Percentiles rank a stretch among this genome's conserved stretches.
phyloP scores from a whole-genome alignment of 495 filamentous ascomycete species.

The Penicillium antarcticum region DNA sequence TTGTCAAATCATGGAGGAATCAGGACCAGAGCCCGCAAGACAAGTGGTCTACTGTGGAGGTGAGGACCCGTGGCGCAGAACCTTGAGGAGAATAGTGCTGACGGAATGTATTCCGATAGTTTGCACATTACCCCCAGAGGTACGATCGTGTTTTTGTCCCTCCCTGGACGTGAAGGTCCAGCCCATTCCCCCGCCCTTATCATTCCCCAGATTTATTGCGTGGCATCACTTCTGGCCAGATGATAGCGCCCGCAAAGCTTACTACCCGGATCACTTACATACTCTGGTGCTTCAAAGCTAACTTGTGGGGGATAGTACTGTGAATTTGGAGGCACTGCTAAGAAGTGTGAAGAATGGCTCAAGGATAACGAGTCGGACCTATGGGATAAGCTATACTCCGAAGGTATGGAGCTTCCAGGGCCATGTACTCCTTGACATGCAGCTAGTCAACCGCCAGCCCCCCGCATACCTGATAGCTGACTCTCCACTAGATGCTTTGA shows the following conservation, averaged over 20 bases:
- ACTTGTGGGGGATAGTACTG: constrained; percentile 67
- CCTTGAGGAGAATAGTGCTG: constrained; percentile 10
- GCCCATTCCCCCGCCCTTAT: constrained; percentile 2
- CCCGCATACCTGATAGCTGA: neutral
- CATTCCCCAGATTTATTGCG: neutral
- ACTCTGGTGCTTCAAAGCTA: neutral
- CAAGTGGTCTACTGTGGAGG: constrained; percentile 79
- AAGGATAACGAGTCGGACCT: constrained; percentile 67
- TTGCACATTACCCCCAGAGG: constrained; percentile 91
- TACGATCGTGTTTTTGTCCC: constrained; percentile 41
- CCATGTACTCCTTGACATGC: neutral
- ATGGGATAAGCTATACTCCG: constrained; percentile 77
- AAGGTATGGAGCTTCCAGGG: constrained; percentile 50
- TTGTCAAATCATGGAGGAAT: constrained; percentile 38
- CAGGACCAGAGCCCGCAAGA: constrained; percentile 41
- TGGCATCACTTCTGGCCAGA: neutral
- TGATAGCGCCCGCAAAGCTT: neutral
- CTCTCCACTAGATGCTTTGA: constrained; percentile 64
- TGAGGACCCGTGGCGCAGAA: constrained; percentile 38
- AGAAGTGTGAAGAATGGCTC: constrained; percentile 96
- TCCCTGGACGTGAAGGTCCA: neutral
- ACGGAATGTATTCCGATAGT: constrained; percentile 49
- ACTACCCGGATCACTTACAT: neutral
- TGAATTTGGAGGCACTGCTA: constrained; percentile 96
- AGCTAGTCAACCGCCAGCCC: neutral